phyloP scores from a whole-genome alignment of 2,329 filamentous ascomycete genomes.

The Ophiostoma angusticollis region DNA sequence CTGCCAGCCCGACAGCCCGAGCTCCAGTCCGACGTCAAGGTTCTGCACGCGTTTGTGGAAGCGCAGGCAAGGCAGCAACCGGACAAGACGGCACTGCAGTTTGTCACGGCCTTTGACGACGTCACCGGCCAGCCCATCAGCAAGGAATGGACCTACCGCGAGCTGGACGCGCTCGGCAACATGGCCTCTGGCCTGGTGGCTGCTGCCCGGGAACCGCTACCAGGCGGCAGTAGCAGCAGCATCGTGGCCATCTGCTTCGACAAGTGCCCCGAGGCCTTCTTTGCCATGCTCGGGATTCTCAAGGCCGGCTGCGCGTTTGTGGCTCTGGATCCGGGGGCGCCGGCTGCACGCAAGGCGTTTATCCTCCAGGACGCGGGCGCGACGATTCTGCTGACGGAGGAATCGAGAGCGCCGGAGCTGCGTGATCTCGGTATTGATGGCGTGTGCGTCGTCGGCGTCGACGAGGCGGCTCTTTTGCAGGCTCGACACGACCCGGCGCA shows the following conservation, averaged over 20 bases:
- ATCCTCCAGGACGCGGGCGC: constrained; percentile 64
- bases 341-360: constrained; percentile 59
- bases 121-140: constrained; percentile 26
- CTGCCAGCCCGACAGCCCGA: constrained; percentile 44
- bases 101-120: constrained; percentile 45
- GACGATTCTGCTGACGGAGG: constrained; percentile 46
- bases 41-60: constrained; percentile 74
- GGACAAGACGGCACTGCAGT: constrained; percentile 58
- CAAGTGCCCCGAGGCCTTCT: constrained; percentile 74
- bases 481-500: too few relatives aligned
- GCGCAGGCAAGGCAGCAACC: constrained; percentile 42
- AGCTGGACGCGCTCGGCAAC: constrained; percentile 61
- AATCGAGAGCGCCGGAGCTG: constrained; percentile 3
- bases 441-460: constrained; percentile 22
- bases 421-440: constrained; percentile 24
- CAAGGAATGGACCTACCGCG: constrained; percentile 57
- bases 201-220: too few relatives aligned
- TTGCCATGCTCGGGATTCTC: constrained; percentile 67
- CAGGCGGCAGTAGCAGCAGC: too few relatives aligned
- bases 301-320: constrained; percentile 75
- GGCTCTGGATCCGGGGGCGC: constrained; percentile 64
- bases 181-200: constrained; percentile 54
- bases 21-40: constrained; percentile 42
- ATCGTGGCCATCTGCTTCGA: constrained; percentile 70
- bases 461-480: constrained; percentile 23